Conservation (phyloP, 495 filamentous ascomycete species). For the Podospora pseudopauciseta region DNA sequence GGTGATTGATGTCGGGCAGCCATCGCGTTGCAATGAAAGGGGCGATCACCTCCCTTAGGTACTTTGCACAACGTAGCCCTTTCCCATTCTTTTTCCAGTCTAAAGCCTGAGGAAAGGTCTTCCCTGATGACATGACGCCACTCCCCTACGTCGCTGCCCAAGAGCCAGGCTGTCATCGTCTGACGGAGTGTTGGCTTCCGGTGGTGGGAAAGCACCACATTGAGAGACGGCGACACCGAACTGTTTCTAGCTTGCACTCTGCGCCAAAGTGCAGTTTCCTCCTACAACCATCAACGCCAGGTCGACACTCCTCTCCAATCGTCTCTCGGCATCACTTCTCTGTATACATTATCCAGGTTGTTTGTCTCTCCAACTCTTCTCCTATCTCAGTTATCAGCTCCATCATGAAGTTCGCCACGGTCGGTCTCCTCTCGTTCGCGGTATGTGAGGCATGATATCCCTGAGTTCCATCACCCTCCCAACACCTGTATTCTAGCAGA, state of each 20-base stretch:
- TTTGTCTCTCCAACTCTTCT: not conserved
- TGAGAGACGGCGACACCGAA: not conserved
- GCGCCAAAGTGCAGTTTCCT: not conserved
- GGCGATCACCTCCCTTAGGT: too few species aligned
- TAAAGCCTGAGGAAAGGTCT: too few species aligned
- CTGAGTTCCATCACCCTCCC: not conserved
- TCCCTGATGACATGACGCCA: too few species aligned
- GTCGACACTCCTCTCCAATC: not conserved
- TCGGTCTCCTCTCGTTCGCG: not conserved
- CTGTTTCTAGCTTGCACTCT: not conserved
- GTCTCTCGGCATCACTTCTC: not conserved
- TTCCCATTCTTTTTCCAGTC: too few species aligned
- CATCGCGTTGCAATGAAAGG: too few species aligned
- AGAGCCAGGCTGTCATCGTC: too few species aligned
- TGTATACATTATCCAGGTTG: not conserved
- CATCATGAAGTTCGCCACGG: not conserved
- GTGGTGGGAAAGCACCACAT: not conserved
- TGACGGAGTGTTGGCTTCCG: too few species aligned
- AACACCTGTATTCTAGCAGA: not conserved
- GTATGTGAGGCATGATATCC: not conserved
- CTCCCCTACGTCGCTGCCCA: too few species aligned
- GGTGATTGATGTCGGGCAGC: too few species aligned
- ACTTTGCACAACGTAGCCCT: too few species aligned
- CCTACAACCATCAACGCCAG: not conserved
- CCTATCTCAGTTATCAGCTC: not conserved